Base-by-base conservation (phyloP, 441 rosid genomes). In the Brassica balearica region DNA sequence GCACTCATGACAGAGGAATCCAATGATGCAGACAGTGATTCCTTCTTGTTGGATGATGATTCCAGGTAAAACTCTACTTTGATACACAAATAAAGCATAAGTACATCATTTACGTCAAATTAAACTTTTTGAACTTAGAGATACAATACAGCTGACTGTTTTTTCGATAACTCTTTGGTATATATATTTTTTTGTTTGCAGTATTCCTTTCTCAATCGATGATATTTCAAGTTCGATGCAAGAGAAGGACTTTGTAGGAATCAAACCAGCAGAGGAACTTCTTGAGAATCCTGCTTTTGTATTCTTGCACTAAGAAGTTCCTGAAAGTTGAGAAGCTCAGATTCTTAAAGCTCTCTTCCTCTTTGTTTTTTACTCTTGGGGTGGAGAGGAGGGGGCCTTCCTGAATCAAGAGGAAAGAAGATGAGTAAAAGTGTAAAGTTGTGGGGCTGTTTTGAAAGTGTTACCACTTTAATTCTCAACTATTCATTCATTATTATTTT, bases 171-270 rank as follows among this genome's bases (percentile, higher is more conserved):
- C 34, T 14, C 19, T 25, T 4, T 25, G 73, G 32, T 77, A 23
- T 46, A 34, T 25, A 22, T 55, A 41, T 48, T 68, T 11, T 59
- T 53, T 46, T 14, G 88, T 53, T 46, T 14, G 88, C 87, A 96
- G 99, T 81, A 88, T 92, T 78, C 96, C 97, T 8, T 93, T 96
- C 88, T 84, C 97, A 8, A 72, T 84, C 3, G 97, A 90, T 1
- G 97, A 93, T 38, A 74, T 92, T 8, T 77, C 88, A 19, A 63
- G 80, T 73, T 81, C 89, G 59, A 27, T 87, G 56, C 72, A 84
- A 78, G 93, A 84, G 67, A 89, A 81, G 61, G 94, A 93, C 43
- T 89, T 92, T 76, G 72, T 86, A 69, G 86, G 85, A 61, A 90
- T 89, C 71, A 88, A 88, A 84, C 86, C 94, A 32, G 85, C 97